Base-by-base conservation (phyloP, 768 basidiomycete species). In the Suillus subalutaceus region DNA sequence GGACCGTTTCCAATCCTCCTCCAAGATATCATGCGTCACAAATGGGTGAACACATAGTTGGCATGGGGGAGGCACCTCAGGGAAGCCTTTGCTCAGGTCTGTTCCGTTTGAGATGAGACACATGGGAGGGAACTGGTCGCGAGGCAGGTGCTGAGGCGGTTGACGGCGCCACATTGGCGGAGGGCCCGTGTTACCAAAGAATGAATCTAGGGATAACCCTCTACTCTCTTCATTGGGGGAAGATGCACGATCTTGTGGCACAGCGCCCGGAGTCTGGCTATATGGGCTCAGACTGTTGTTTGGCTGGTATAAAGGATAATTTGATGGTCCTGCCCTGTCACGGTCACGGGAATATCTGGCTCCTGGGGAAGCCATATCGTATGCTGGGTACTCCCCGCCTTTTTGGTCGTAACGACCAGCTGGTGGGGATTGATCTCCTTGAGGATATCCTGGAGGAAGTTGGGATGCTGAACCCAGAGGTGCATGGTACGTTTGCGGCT, bases 1-100 rank as follows among this genome's bases (percentile, higher is more conserved):
- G 26, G 15, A 84, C 80, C 78, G 76, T 48, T 74, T 70, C 87
- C 87, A 88, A 71, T 88, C 87, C 20, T 72, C 76, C 72, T 86
- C 81, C 0, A 63, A 68, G 4, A 88, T 73, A 68, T 88, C 85
- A 71, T 85, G 83, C 57, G 80, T 75, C 30, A 72, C 69, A 69
- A 88, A 88, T 32, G 86, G 86, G 69, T 88, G 87, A 12, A 79
- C 80, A 20, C 67, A 66, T 10, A 71, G 37, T 37, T 67, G 64
- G 5, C 81, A 77, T 1, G 82, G 81, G 1, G 86, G 86, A 0
- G 81, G 78, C 8, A 79, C 43, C 16, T 70, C 67, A 0, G 82
- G 82, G 71, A 88, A 87, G 1, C 86, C 85, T 15, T 74, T 71
- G 44, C 73, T 72, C 50, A 88, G 62, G 1, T 67, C 63, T 4